Conservation (phyloP, 257 asterid species). For the Lantana camara region DNA sequence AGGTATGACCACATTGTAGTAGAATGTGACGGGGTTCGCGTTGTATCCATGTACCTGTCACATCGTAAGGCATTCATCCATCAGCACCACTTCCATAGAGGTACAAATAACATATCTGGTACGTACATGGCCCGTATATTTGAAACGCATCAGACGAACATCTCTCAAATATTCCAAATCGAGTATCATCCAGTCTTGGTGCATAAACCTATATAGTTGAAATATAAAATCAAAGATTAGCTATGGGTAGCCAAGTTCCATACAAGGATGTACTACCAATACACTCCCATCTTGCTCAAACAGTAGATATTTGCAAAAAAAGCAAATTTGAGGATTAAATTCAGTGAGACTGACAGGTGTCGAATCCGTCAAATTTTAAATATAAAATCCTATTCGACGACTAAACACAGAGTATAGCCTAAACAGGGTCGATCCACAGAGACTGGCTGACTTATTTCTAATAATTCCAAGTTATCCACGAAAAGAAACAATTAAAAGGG, state of each 20-base stretch:
- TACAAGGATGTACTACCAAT: neutral
- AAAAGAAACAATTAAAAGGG: no score
- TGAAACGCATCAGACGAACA: conserved; percentile 80
- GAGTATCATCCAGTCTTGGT: conserved; percentile 77
- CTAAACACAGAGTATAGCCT: no score
- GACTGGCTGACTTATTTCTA: no score
- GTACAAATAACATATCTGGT: conserved; percentile 85
- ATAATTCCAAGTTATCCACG: no score
- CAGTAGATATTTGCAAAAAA: neutral
- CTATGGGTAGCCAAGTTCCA: neutral
- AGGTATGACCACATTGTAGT: conserved; percentile 71
- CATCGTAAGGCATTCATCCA: conserved; percentile 88
- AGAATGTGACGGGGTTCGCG: conserved; percentile 52
- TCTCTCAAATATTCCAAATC: conserved; percentile 63
- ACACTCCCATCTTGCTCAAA: conserved; percentile 8
- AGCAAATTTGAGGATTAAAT: neutral
- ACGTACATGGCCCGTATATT: conserved; percentile 79
- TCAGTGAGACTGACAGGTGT: no score
- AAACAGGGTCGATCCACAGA: no score
- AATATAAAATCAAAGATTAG: neutral
- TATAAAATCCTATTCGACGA: no score
- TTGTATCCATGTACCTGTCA: conserved; percentile 64
- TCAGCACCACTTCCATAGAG: conserved; percentile 87
- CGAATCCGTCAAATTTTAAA: no score
- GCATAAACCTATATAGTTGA: conserved; percentile 67